Evolutionary conservation across 179 eudicot genomes (phyloP), one percentile per base, ranked within the genome.

Genomic region (Spinacia oleracea): DNA sequence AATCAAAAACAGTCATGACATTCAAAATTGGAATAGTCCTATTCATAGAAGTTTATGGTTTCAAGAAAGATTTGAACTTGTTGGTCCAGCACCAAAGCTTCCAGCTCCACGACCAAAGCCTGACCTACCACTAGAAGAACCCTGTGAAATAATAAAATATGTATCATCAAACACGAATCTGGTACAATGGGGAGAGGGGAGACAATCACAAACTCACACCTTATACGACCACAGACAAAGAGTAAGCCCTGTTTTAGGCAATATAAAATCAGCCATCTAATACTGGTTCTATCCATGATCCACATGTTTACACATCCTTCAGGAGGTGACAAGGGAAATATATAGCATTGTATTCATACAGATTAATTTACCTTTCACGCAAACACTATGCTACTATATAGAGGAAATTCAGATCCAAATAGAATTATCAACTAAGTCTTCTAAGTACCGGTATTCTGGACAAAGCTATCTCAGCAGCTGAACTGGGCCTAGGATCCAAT

Each of bases 71-170:
- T 64, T 27, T 64, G 68, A 64, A 16, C 68, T 64, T 14, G 68
- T 31, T 64, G 42, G 68, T 64, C 48, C 72, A 67, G 48, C 72
- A 40, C 72, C 50, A 38, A 40, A 67, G 48, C 72, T n/a, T 21
- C 72, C 72, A 67, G 50, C 72, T 35, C 72, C 72, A 67, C 72
- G 72, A n/a, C 72, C 72, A 67, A 80, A 83, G 64, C 46, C 31
- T 18, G 72, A 31, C 48, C 46, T 34, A 9, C 72, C 48, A n/a
- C 50, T 27, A 64, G 18, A 12, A 48, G 68, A 15, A 67, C 72
- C 72, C 72, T 67, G 72, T 11, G 40, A 40, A 5, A 31, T 32
- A 1, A n/a, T 8, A 9, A 9, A 16, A 32, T 31, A 4, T 15
- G 4, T 12, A 64, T 32, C 9, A 11, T 2, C 18, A 31, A 5